A percentile compares a stretch with the other conserved stretches of the same genome.
Evolutionary conservation across 192 early-diverging fungal species (phyloP).

Genomic region (Coemansia javaensis): DNA sequence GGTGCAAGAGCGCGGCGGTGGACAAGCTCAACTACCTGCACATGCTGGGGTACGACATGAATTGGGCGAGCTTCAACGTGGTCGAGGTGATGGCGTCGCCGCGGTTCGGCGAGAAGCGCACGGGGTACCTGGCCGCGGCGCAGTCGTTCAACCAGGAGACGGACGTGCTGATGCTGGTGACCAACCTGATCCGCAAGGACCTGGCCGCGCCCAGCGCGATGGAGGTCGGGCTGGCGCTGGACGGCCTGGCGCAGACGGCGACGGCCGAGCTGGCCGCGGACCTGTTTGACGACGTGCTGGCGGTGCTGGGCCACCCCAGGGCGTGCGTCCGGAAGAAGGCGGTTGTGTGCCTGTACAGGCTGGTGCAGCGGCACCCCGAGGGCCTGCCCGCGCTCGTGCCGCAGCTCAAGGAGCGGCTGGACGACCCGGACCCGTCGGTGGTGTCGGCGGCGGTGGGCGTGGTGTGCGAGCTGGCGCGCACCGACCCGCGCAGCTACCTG

Average conservation of each 20-base stretch:
- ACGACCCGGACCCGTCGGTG: conserved; percentile 90
- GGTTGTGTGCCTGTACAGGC: conserved; percentile 78
- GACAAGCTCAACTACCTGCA: conserved; percentile 88
- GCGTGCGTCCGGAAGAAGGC: conserved; percentile 93
- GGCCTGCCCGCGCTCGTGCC: conserved; percentile 77
- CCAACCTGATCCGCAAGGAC: conserved; percentile 97
- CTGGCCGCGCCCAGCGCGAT: conserved; percentile 73
- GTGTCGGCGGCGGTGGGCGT: conserved; percentile 92
- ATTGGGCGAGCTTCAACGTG: conserved; percentile 94
- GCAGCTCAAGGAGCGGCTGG: conserved; percentile 77
- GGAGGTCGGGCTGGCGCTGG: conserved; percentile 87
- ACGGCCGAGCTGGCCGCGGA: conserved; percentile 88
- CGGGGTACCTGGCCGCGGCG: conserved; percentile 89
- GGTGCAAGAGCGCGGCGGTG: conserved; percentile 81
- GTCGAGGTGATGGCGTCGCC: conserved; percentile 94
- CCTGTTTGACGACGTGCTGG: conserved; percentile 76
- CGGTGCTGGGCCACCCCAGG: conserved; percentile 87
- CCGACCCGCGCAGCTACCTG: conserved; percentile 90
- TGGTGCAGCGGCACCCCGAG: conserved; percentile 88
- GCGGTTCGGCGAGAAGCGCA: conserved; percentile 78
- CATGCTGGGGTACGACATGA: conserved; percentile 97
- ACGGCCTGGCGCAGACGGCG: conserved; percentile 87
- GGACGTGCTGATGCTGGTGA: conserved; percentile 93
- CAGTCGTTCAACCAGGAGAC: conserved; percentile 89
- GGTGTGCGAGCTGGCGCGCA: conserved; percentile 90